Evolutionary conservation across 495 filamentous ascomycete species (phyloP), one percentile per base, ranked within the genome.

Genomic region (Talaromyces ruber): DNA sequence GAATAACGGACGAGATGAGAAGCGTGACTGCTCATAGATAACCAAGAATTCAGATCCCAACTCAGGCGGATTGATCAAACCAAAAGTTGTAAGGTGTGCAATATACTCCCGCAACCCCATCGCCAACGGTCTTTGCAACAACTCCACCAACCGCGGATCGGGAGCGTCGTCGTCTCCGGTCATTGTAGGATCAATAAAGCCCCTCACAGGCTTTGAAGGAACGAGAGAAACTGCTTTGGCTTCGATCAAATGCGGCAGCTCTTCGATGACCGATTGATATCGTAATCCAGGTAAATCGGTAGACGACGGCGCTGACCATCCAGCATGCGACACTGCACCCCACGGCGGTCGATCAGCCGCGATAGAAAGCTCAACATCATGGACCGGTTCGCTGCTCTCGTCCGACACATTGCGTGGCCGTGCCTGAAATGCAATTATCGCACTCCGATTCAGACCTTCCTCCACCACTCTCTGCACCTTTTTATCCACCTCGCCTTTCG

Each of bases 201-300:
- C 73, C 29, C 24, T 25, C 14, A 39, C 28, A 4, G 79, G 77
- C 64, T 92, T 87, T 0, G 80, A 72, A 1, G 89, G 89, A 2
- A 91, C 91, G 43, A 94, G 79, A 1, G 91, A 89, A 12, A 94
- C 86, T 6, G 92, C 94, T 74, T 92, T 92, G 0, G 92, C 93
- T 72, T 98, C 94, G 62, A 98, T 92, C 24, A 98, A 79, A 67
- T 96, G 88, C 2, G 93, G 90, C 14, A 98, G 79, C 75, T 98
- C 95, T 21, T 79, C 76, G 12, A 98, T 82, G n/a, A 98, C 90
- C 0, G 82, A 84, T 43, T 78, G 78, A 70, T 93, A 97, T 52
- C 93, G 86, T 9, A 97, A 73, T 65, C 92, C 85, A 5, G 92
- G 86, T 2, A 95, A 72, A 66, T 95, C 88, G 3, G 78, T 76